Evolutionary conservation across 1,139 yeast genomes (phyloP), one percentile per base, ranked within the genome.

Genomic region (Yamadazyma diddensiae): DNA sequence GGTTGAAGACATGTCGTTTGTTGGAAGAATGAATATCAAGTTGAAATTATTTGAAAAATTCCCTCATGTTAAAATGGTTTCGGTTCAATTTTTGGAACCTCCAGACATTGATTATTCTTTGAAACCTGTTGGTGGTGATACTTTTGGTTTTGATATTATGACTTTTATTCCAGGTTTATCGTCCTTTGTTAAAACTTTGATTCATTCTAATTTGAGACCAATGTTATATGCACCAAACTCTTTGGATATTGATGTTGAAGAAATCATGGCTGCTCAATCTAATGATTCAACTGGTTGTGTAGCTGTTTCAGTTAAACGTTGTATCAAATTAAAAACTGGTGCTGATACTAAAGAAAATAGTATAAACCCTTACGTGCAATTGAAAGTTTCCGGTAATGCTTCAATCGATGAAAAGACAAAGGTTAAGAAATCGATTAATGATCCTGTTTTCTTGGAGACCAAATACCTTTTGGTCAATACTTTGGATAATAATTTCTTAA

Each of bases 71-170:
- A 79, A 79, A 43, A 60, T 76, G 50, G 85, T 83, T 13, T 78
- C 86, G 10, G 64, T 82, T 35, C 83, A 79, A 45, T 77, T 84
- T 48, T 64, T 83, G 50, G 92, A 83, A 54, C 82, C 90, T 16
- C 92, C 94, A 25, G 66, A 71, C 15, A 81, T 83, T 50, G 90
- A 81, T 52, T 83, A 82, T 53, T 81, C 79, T 14, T 73, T 84
- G 61, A 83, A 83, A 52, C 94, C 94, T n/a, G 82, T 83, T 35
- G 92, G 92, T 55, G 94, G 94, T 60, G 90, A 83, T 52, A 79
- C 88, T 12, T 70, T 83, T 40, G 94, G 94, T 42, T 54, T 84
- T 34, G 94, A 84, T 62, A 75, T 84, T 42, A 84, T 84, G 94
- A 79, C 90, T 1, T 70, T 82, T 45, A 73, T 84, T 43, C 94